Base-by-base conservation (phyloP, 2,329 filamentous ascomycete genomes). In the Calonectria pauciramosa region DNA sequence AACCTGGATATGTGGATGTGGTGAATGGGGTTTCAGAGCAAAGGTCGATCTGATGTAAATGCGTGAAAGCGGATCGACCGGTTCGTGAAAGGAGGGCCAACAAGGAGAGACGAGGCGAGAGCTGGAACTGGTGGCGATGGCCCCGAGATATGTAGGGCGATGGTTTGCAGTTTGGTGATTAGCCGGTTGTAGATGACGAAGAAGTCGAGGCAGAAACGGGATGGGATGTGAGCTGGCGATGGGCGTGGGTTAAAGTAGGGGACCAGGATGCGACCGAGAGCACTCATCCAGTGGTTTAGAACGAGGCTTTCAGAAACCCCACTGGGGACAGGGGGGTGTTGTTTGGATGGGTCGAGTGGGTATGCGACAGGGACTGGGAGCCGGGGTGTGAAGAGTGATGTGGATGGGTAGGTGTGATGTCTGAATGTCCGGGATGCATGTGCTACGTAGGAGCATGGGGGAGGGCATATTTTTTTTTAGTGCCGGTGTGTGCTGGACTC, bases 261-360 rank as follows among this genome's bases (percentile, higher is more conserved):
- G 74, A 73, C 80, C 80, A 71, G 80, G 80, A 80, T 81, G 67
- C 72, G 49, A 56, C 67, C 71, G 74, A 76, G 72, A 78, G 75
- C 70, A 76, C 77, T 69, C 75, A 74, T 70, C 79, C 80, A 81
- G 79, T 81, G 75, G 80, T 77, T 81, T 68, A 75, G 72, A 74
- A 79, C 77, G 80, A 81, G 80, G 80, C 80, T 73, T 81, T 80
- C 80, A 78, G 44, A 77, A 77, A 76, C 75, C 75, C 80, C 80
- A 78, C 65, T 56, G 44, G 41, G 3, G 56, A 30, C 68, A 70
- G 68, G 72, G 73, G 73, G 20, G 64, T 70, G 63, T 68, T 67
- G 68, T 69, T 68, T 49, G 36, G 47, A 65, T 63, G 59, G 49
- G 51, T 54, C 56, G 56, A 41, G 56, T 63, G 56, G 56, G 36